Conservation (phyloP, 2,329 filamentous ascomycete genomes). For the Stachybotrys chartarum region DNA sequence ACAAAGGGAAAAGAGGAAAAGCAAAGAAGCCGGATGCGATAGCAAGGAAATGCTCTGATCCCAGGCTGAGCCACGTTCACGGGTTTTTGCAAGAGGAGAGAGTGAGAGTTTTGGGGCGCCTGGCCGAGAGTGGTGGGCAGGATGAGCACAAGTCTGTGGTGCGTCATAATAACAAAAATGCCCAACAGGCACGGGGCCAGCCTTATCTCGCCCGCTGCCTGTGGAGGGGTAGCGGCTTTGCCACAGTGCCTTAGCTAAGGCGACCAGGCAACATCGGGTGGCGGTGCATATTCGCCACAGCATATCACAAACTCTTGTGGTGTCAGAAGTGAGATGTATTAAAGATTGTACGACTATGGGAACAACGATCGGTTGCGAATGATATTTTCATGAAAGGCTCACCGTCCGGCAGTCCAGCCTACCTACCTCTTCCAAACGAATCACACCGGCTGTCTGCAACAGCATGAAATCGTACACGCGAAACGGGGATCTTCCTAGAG, state of each 20-base stretch:
- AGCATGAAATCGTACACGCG: not conserved
- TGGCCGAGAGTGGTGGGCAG: not conserved
- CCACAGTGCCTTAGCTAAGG: not conserved
- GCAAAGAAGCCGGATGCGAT: not conserved
- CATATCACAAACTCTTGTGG: too few species aligned
- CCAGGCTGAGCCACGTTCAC: not conserved
- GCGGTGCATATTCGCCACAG: not conserved
- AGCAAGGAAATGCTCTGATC: not conserved
- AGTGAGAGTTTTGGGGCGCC: not conserved
- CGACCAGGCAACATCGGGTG: not conserved
- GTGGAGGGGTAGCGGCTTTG: not conserved
- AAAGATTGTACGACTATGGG: too few species aligned
- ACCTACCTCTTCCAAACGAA: too few species aligned
- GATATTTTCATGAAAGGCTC: too few species aligned
- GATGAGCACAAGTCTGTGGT: not conserved
- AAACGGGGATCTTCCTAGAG: not conserved
- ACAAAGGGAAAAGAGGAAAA: not conserved
- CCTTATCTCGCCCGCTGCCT: not conserved
- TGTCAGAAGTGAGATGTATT: too few species aligned
- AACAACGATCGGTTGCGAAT: too few species aligned
- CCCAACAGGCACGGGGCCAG: not conserved
- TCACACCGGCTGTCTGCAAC: too few species aligned
- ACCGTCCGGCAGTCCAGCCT: too few species aligned
- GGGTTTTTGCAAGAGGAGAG: not conserved
- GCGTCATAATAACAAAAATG: constrained; percentile 1